Percentiles rank a stretch among this genome's conserved stretches.
phyloP scores from a whole-genome alignment of 306 rosid species.

The Myrica gale region DNA sequence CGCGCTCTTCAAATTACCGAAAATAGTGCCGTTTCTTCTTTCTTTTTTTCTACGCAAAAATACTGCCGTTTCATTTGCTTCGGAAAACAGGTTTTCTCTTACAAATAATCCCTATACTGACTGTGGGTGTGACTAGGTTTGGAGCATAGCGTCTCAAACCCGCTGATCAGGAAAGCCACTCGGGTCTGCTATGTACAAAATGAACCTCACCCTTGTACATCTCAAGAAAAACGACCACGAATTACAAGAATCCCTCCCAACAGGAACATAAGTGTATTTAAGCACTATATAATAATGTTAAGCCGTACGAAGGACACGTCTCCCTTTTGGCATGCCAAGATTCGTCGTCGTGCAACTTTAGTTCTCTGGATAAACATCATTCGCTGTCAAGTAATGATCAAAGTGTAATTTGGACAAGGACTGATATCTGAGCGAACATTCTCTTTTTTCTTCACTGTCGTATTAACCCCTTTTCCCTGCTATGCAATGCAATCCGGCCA shows the following conservation, averaged over 20 bases:
- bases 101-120: not conserved
- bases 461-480: conserved; percentile 8
- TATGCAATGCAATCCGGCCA: conserved; percentile 21
- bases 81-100: not conserved
- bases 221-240: not conserved
- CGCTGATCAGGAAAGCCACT: too few relatives aligned
- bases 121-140: too few relatives aligned
- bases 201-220: not conserved
- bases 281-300: not conserved
- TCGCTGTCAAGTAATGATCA: conserved; percentile 49
- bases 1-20: conserved; percentile 6
- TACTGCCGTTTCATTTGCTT: not conserved
- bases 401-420: conserved; percentile 34
- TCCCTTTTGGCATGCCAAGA: conserved; percentile 51
- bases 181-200: too few relatives aligned
- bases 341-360: conserved; percentile 39
- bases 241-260: not conserved
- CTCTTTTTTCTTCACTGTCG: conserved; percentile 34
- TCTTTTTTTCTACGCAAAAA: too few relatives aligned
- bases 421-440: conserved; percentile 51
- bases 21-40: not conserved
- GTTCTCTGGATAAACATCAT: conserved; percentile 5
- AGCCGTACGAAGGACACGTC: conserved; percentile 64
- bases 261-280: too few relatives aligned
- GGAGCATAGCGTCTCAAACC: too few relatives aligned